Base-by-base conservation (phyloP, 1,284 basidiomycete species). In the Volvariella surrecta region DNA sequence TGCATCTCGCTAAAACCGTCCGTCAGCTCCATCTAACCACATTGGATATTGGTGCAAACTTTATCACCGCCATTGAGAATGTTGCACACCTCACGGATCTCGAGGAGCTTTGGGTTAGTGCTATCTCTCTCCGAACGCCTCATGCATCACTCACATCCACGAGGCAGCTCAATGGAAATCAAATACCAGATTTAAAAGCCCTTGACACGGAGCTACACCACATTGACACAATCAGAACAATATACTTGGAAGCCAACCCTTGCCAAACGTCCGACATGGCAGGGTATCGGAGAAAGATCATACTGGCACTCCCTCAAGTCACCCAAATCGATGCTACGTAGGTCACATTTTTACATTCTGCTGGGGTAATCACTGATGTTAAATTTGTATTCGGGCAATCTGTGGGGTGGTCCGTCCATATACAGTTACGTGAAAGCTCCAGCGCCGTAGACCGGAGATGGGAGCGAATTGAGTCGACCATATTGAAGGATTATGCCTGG, bases 201-300 rank as follows among this genome's bases (percentile, higher is more conserved):
- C 63, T 98, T 16, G 86, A 89, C 45, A 59, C 68, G 1, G 76
- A 96, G 58, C 74, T 97, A n/a, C 72, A 74, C 22, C 64, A 73
- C n/a, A 69, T 88, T 31, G 45, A 64, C 1, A 71, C 77, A 2
- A 71, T 99, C 10, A 76, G 87, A 57, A 99, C 96, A 1, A 73
- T 99, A 6, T 99, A 99, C 61, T 75, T 99, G 22, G 95, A 99
- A 63, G 84, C 81, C 4, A 99, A 99, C 59, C 96, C 96, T 1
- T 87, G 88, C 49, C 92, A 98, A 61, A 72, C 64, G 32, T 71
- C 72, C 15, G 90, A 97, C 55, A 84, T 79, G 52, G 66, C 76
- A 1, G 77, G 74, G 15, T 99, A 99, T 61, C 71, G 93, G 50
- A 71, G 95, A 44, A 99, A 97, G 67, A 71, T 99, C 48, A 92